phyloP scores from a whole-genome alignment of 768 basidiomycete genomes.

The Lactarius hengduanensis region DNA sequence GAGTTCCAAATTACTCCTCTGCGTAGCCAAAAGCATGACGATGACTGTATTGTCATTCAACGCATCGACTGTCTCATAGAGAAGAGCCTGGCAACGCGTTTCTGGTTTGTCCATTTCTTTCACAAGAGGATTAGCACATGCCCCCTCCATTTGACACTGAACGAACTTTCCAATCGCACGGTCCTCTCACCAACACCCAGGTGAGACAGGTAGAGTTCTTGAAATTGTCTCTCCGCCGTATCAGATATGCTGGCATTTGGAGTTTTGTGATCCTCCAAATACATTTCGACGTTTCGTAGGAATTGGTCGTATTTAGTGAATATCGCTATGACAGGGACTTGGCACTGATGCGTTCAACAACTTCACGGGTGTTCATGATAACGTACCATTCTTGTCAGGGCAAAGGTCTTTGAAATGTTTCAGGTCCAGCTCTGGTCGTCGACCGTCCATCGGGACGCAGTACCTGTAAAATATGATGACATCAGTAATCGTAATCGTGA shows the following conservation, averaged over 20 bases:
- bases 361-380: background rate
- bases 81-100: background rate
- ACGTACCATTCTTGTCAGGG: background rate
- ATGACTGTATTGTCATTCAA: background rate
- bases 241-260: background rate
- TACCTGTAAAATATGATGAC: background rate
- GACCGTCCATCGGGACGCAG: background rate
- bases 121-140: background rate
- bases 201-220: background rate
- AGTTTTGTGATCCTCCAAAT: background rate
- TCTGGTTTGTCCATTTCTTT: background rate
- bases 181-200: background rate
- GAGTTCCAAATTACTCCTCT: background rate
- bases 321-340: background rate
- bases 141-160: background rate
- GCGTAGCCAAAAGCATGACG: background rate
- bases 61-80: background rate
- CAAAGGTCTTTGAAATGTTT: background rate
- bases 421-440: background rate
- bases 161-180: background rate
- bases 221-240: background rate
- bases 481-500: background rate
- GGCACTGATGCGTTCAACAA: background rate
- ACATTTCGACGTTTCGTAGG: background rate
- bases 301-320: slow-evolving; percentile 2